Conservation (phyloP, 1,284 basidiomycete species). For the Cryptococcus sp. region DNA sequence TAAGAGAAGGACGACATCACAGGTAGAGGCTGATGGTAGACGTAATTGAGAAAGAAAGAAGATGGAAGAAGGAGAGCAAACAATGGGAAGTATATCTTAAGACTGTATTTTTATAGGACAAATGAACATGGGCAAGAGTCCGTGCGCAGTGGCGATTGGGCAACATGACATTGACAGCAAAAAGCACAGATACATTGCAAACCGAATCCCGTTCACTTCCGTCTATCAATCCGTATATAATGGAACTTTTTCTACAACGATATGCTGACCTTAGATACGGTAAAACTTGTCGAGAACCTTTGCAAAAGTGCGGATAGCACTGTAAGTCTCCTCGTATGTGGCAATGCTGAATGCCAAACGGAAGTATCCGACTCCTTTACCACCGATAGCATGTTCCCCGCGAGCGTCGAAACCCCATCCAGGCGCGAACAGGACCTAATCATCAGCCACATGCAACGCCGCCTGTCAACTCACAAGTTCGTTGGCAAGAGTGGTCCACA, state of each 20-base stretch:
- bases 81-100: not conserved
- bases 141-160: too few relatives aligned
- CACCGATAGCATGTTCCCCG: constrained; percentile 47
- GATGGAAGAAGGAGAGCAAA: not conserved
- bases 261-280: constrained; percentile 15
- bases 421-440: constrained; percentile 48
- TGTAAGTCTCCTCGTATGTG: constrained; percentile 45
- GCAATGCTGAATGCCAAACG: constrained; percentile 50
- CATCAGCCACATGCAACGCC: not conserved
- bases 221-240: too few relatives aligned
- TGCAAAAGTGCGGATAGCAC: constrained; percentile 41
- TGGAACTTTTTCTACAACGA: too few relatives aligned
- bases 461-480: constrained; percentile 29
- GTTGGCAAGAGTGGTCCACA: constrained; percentile 49
- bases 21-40: too few relatives aligned
- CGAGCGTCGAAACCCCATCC: constrained; percentile 46
- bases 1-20: too few relatives aligned
- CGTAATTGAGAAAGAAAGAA: not conserved
- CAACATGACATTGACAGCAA: too few relatives aligned
- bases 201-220: too few relatives aligned
- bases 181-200: too few relatives aligned
- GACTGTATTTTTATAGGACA: too few relatives aligned
- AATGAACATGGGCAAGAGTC: not conserved
- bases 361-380: constrained; percentile 50
- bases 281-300: constrained; percentile 49